Evolutionary conservation across 495 filamentous ascomycete genomes (phyloP), one percentile per base, ranked within the genome.

Genomic region (Bacidia gigantensis): DNA sequence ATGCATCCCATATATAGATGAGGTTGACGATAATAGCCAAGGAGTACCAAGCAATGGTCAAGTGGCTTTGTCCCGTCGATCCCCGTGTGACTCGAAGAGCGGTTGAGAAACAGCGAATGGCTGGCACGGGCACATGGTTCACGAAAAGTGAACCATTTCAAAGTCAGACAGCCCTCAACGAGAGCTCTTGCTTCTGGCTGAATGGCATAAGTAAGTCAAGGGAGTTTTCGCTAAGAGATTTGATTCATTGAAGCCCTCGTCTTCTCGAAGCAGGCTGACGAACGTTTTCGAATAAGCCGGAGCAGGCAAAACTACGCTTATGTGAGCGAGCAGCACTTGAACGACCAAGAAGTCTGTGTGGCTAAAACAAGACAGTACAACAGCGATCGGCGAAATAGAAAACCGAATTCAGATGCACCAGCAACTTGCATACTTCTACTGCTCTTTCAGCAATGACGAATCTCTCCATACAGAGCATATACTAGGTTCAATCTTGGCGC

Each of bases 391-490:
- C n/a, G 17, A 39, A 12, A 46, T 49, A 24, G 1, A n/a, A 11
- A 20, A n/a, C 26, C 17, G 42, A 17, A 11, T 20, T 18, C 14
- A 17, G 14, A 21, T n/a, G 11, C 17, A 35, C 22, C 17, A 29
- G 12, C 38, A 50, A n/a, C 24, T 55, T 3, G 53, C 53, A 26
- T 55, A 55, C 25, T 55, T 55, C 48, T 55, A 55, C 23, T 55
- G 53, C 46, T 43, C 53, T 39, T 55, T 55, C 25, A 51, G 22
- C 23, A 55, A 51, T 35, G 46, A 50, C 29, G 47, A 51, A 38
- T 32, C 38, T 10, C 53, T 55, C 5, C 32, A 46, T 18, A 25
- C 53, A 2, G 3, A 14, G 2, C 51, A 50, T 26, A 44, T 55
- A 32, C 23, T 55, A 11, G 53, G 53, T 10, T 55, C 53, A n/a